Conservation (phyloP, 352 stramenopile species). For the Globisporangium alternatum region DNA sequence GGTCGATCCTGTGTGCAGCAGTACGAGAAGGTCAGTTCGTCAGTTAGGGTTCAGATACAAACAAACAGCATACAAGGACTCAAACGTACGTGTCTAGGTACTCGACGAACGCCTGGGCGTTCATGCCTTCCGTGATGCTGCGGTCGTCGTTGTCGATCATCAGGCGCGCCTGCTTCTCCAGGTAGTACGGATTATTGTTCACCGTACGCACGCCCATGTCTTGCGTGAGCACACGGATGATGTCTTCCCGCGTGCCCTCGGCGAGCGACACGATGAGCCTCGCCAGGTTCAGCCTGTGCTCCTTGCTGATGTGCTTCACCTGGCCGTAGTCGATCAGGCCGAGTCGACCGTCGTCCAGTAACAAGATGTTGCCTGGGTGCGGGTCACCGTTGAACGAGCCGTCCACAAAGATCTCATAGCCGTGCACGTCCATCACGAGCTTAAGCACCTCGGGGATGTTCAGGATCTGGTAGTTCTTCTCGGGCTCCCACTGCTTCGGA, state of each 20-base stretch:
- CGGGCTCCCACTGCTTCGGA: constrained; percentile 38
- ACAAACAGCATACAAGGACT: background rate
- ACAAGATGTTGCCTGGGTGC: constrained; percentile 90
- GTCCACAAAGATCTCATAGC: constrained; percentile 91
- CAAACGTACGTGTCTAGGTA: constrained; percentile 69
- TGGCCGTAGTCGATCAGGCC: constrained; percentile 93
- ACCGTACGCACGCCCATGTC: constrained; percentile 77
- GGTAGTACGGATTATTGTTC: constrained; percentile 78
- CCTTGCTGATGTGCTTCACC: constrained; percentile 79
- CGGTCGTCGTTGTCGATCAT: constrained; percentile 88
- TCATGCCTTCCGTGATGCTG: constrained; percentile 78
- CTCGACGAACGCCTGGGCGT: constrained; percentile 84
- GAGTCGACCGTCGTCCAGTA: constrained; percentile 86
- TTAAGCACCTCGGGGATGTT: constrained; percentile 84
- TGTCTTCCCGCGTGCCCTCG: constrained; percentile 63
- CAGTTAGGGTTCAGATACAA: background rate
- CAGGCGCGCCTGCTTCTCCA: constrained; percentile 79
- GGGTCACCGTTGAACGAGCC: constrained; percentile 92
- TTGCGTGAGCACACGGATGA: constrained; percentile 69
- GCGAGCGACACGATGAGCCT: constrained; percentile 84
- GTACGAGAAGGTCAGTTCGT: constrained; percentile 7
- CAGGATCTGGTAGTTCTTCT: constrained; percentile 54
- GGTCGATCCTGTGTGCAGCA: constrained; percentile 51
- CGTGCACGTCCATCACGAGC: constrained; percentile 88
- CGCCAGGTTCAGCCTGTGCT: constrained; percentile 70